phyloP scores from a whole-genome alignment of 495 filamentous ascomycete genomes.

The Hyphodiscus hymeniophilus region DNA sequence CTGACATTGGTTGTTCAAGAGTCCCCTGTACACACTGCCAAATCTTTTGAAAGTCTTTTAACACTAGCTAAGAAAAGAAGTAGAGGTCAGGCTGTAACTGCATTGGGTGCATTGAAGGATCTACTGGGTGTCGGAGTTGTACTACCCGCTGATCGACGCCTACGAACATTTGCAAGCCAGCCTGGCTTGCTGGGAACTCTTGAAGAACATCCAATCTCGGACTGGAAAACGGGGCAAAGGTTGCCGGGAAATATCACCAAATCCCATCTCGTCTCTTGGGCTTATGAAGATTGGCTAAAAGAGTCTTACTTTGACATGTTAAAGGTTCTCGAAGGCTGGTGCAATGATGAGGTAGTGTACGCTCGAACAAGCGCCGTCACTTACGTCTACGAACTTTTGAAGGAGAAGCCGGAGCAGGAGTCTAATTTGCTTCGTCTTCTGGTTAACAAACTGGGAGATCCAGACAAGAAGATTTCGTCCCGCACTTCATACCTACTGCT shows the following conservation, averaged over 20 bases:
- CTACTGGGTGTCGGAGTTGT: conserved; percentile 81
- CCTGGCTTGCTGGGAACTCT: conserved; percentile 64
- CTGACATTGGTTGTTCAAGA: conserved; percentile 90
- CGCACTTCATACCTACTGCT: conserved; percentile 83
- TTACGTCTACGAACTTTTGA: conserved; percentile 81
- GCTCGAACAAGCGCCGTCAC: conserved; percentile 77
- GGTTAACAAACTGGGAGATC: conserved; percentile 93
- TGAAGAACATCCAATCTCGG: conserved; percentile 39
- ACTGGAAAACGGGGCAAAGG: conserved; percentile 57
- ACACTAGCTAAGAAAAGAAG: conserved; percentile 78
- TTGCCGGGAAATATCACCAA: conserved; percentile 64
- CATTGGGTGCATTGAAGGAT: conserved; percentile 86
- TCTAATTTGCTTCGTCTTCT: conserved; percentile 83
- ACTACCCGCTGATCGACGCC: conserved; percentile 71
- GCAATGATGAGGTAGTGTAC: conserved; percentile 87
- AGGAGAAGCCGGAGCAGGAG: conserved; percentile 96
- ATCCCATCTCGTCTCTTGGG: conserved; percentile 77
- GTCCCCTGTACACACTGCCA: conserved; percentile 85
- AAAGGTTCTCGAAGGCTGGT: conserved; percentile 83
- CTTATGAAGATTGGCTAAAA: conserved; percentile 92
- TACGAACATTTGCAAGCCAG: conserved; percentile 72
- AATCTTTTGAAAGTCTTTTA: conserved; percentile 76
- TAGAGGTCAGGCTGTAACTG: conserved; percentile 86
- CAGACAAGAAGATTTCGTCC: conserved; percentile 88
- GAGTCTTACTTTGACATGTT: conserved; percentile 83